phyloP scores from a whole-genome alignment of 2,329 filamentous ascomycete species.

The Acarospora socialis region DNA sequence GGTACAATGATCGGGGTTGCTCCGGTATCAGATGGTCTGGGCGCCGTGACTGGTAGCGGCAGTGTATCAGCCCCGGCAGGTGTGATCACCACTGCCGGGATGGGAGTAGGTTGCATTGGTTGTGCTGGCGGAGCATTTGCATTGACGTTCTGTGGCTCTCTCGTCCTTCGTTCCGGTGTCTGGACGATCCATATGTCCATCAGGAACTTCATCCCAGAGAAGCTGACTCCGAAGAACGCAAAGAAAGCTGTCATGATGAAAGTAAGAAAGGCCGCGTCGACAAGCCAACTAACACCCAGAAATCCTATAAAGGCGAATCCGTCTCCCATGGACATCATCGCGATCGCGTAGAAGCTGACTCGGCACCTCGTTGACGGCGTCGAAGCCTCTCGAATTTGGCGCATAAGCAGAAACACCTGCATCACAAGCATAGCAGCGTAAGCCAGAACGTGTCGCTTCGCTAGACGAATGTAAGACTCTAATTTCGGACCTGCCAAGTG shows the following conservation, averaged over 20 bases:
- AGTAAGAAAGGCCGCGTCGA: conserved; percentile 40
- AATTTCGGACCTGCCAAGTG: conserved; percentile 44
- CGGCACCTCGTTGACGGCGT: conserved; percentile 50
- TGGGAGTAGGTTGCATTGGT: conserved; percentile 14
- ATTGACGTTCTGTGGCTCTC: conserved; percentile 19
- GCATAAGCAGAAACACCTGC: conserved; percentile 42
- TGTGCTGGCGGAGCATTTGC: conserved; percentile 6
- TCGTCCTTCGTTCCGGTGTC: conserved; percentile 33
- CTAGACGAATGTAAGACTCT: conserved; percentile 39
- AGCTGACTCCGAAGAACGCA: conserved; percentile 44
- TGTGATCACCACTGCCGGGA: conserved; percentile 13
- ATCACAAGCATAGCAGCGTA: conserved; percentile 35
- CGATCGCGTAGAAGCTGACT: conserved; percentile 50
- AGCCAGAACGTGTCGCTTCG: conserved; percentile 38
- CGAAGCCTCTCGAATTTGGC: conserved; percentile 50
- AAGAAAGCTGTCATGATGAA: conserved; percentile 44
- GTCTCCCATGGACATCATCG: conserved; percentile 46
- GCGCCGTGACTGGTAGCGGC: conserved; percentile 38
- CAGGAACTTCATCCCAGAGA: conserved; percentile 50
- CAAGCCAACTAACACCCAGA: conserved; percentile 40
- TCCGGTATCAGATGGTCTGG: conserved; percentile 29
- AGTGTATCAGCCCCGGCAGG: conserved; percentile 25
- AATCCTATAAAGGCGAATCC: conserved; percentile 42
- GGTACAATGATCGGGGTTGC: conserved; percentile 44
- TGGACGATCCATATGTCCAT: conserved; percentile 55